Conservation (phyloP, 257 asterid genomes). For the Catharanthus roseus region DNA sequence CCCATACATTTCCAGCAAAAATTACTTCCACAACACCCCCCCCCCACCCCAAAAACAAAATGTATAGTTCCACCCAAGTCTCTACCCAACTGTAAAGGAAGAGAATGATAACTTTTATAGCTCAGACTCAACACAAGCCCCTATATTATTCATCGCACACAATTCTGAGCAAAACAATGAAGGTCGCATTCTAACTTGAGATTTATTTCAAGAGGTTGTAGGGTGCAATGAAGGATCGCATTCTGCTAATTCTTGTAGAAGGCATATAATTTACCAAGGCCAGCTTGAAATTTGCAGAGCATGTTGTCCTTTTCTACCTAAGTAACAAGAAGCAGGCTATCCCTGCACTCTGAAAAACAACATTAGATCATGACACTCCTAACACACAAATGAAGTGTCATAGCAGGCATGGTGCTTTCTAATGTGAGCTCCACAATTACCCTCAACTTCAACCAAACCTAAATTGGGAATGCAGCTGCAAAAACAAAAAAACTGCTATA, state of each 20-base stretch:
- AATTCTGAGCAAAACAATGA: not conserved
- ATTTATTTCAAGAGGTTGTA: not conserved
- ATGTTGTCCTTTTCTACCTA: not conserved
- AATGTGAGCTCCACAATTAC: not conserved
- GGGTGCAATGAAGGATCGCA: not conserved
- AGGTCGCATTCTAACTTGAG: not conserved
- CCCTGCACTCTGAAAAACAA: not conserved
- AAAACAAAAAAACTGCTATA: not conserved
- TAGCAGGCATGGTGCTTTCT: not conserved
- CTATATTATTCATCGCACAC: not conserved
- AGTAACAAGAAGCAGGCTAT: not conserved
- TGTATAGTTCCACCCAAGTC: no score
- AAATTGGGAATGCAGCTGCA: not conserved
- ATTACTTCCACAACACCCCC: not conserved
- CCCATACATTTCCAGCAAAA: not conserved
- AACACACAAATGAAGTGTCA: not conserved
- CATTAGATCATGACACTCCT: not conserved
- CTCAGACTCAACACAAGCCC: not conserved
- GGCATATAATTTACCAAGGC: not conserved
- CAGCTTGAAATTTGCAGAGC: not conserved
- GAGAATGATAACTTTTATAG: not conserved
- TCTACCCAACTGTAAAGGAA: not conserved
- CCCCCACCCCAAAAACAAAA: no score
- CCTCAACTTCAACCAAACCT: not conserved
- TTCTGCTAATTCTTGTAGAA: not conserved